A percentile compares a stretch with the other conserved stretches of the same genome.
Evolutionary conservation across 371 early-diverging fungal genomes (phyloP).

Genomic region (Mortierella sp.): DNA sequence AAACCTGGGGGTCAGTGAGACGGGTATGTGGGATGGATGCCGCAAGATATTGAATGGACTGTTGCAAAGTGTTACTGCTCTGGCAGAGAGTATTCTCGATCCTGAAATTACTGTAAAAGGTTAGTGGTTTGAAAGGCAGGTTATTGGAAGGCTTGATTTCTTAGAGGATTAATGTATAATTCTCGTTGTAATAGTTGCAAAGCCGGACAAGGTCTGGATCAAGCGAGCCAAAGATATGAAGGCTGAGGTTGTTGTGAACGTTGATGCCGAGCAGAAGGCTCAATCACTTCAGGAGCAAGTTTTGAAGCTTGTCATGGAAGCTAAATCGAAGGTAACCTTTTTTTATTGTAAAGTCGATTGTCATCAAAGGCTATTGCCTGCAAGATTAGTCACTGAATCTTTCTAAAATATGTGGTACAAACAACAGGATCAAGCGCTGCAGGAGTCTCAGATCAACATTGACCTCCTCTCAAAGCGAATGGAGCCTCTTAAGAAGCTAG

Average conservation of each 20-base stretch:
- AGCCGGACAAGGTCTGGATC: conserved; percentile 82
- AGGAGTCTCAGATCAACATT: conserved; percentile 82
- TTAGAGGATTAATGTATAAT: background rate
- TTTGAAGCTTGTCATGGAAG: conserved; percentile 77
- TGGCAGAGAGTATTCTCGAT: conserved; percentile 47
- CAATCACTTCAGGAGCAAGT: conserved; percentile 84
- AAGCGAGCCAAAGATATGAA: conserved; percentile 84
- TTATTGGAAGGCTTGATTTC: background rate
- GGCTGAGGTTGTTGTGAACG: conserved; percentile 78
- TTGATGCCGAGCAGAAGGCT: conserved; percentile 82
- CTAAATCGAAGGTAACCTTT: conserved; percentile 71
- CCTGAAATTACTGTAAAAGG: conserved; percentile 63
- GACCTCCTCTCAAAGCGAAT: conserved; percentile 84
- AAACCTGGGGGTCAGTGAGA: conserved; percentile 67
- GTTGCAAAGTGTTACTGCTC: conserved; percentile 61
- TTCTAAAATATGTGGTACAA: background rate
- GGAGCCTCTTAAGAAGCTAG: conserved; percentile 75
- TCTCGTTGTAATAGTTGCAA: conserved; percentile 56
- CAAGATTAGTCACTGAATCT: background rate
- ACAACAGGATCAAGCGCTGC: conserved; percentile 75
- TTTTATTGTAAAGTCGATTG: background rate
- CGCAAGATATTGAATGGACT: conserved; percentile 65
- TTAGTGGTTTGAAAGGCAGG: background rate
- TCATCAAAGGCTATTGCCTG: background rate
- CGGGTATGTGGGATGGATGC: conserved; percentile 74